A percentile compares a stretch with the other conserved stretches of the same genome.
These are phyloP conservation scores for Theobroma cacao DNA, from an alignment of 345 rosid species.

Conservation along the genomic window DNA sequence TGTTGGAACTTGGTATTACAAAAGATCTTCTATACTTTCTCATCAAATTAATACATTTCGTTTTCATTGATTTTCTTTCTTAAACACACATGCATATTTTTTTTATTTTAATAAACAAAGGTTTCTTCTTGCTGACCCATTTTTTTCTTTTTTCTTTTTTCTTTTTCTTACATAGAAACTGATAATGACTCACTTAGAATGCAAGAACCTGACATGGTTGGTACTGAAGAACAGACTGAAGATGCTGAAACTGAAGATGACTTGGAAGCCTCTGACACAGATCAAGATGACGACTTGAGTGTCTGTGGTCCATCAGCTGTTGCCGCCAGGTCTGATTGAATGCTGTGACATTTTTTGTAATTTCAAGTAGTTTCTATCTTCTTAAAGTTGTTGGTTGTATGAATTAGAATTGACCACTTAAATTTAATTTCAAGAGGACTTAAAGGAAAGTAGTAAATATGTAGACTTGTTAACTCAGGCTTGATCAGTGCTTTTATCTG, in stretches of 20 bases:
- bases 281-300: conserved; percentile 40
- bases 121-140: neutral
- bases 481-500: neutral
- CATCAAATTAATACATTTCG: neutral
- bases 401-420: neutral
- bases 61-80: neutral
- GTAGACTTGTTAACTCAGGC: neutral
- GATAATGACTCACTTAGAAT: conserved; percentile 29
- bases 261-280: conserved; percentile 34
- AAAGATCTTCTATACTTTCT: neutral
- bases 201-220: conserved; percentile 16
- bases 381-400: neutral
- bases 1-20: neutral
- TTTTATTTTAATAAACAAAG: neutral
- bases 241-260: conserved; percentile 43
- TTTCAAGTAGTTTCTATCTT: neutral
- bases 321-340: conserved; percentile 40
- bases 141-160: conserved; percentile 18
- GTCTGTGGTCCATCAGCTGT: conserved; percentile 25
- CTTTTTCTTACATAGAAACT: conserved; percentile 27
- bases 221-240: conserved; percentile 22
- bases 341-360: neutral
- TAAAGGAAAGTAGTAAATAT: neutral
- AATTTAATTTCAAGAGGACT: neutral
- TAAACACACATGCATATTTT: neutral